Evolutionary conservation across 2,329 filamentous ascomycete genomes (phyloP).

Genomic region (Hypoxylon sp.): DNA sequence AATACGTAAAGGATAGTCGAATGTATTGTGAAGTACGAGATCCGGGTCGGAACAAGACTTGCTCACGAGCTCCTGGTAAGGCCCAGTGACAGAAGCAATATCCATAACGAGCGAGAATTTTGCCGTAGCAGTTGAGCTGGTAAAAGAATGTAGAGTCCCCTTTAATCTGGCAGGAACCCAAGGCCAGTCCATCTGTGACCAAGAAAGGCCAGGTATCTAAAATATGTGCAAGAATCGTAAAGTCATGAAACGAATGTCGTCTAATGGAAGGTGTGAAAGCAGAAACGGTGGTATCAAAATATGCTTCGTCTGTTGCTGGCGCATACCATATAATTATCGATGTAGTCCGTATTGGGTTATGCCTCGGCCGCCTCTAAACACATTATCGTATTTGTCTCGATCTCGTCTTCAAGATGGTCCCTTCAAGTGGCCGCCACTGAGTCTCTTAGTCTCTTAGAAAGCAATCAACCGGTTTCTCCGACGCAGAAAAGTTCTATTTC

Average conservation of each 20-base stretch:
- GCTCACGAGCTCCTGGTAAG: slow-evolving; percentile 8
- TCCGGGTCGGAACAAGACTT: slow-evolving; percentile 7
- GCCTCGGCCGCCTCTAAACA: slow-evolving; percentile 17
- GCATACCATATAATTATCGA: slow-evolving; percentile 38
- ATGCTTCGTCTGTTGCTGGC: slow-evolving; percentile 37
- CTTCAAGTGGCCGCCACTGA: slow-evolving; percentile 1
- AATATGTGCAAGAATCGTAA: slow-evolving; percentile 53
- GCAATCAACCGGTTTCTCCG: slow-evolving; percentile 57
- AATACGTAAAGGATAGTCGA: slow-evolving; percentile 19
- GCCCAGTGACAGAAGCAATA: slow-evolving; percentile 12
- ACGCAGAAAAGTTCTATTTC: slow-evolving; percentile 92
- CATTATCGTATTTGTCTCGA: slow-evolving; percentile 13
- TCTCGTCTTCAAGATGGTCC: slow-evolving; percentile 14
- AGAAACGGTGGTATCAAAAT: slow-evolving; percentile 49
- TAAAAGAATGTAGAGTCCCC: slow-evolving; percentile 36
- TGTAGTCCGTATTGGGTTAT: slow-evolving; percentile 31
- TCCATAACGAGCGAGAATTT: slow-evolving; percentile 38
- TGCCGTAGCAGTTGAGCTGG: slow-evolving; percentile 19
- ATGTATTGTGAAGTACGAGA: slow-evolving; percentile 15
- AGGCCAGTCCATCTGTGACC: slow-evolving; percentile 37
- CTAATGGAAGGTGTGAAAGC: slow-evolving; percentile 26
- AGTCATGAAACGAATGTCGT: slow-evolving; percentile 46
- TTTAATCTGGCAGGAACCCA: slow-evolving; percentile 35
- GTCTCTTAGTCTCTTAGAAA: slow-evolving; percentile 3
- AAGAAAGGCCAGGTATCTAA: slow-evolving; percentile 47